Conservation (phyloP, 2,329 filamentous ascomycete genomes). For the Aulographum hederae region DNA sequence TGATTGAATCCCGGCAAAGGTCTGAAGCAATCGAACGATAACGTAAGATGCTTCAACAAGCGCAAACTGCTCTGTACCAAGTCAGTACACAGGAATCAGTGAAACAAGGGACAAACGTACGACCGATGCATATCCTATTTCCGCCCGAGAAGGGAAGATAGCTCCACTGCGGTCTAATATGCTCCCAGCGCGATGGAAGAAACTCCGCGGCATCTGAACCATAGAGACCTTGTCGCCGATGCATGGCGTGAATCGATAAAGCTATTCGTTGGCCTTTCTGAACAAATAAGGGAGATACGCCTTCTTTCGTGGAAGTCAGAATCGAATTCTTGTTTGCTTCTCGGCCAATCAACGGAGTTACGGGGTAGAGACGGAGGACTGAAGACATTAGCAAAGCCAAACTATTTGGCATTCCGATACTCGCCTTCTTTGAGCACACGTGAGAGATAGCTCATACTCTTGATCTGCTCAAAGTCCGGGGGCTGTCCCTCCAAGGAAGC, state of each 20-base stretch:
- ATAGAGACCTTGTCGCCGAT: constrained; percentile 41
- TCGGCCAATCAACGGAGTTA: too few relatives aligned
- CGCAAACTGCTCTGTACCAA: constrained; percentile 32
- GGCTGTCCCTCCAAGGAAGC: constrained; percentile 5
- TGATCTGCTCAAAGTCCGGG: neutral
- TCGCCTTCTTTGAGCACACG: constrained; percentile 42
- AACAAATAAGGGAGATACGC: constrained; percentile 1
- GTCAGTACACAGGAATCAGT: too few relatives aligned
- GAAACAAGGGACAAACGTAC: too few relatives aligned
- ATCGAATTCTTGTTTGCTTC: constrained; percentile 2
- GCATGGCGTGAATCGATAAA: neutral
- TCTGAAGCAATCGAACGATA: constrained; percentile 26
- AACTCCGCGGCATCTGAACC: constrained; percentile 53
- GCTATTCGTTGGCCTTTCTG: constrained; percentile 2
- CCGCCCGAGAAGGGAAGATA: constrained; percentile 29
- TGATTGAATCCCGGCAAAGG: constrained; percentile 18
- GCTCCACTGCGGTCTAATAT: constrained; percentile 28
- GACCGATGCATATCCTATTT: constrained; percentile 28
- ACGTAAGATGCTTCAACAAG: constrained; percentile 31
- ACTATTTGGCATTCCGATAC: constrained; percentile 6
- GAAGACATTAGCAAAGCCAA: neutral
- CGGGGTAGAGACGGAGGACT: constrained; percentile 34
- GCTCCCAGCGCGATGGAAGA: constrained; percentile 54
- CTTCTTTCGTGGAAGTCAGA: constrained; percentile 1
- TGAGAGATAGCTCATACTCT: neutral